These are phyloP conservation scores for Penicillium verrucosum DNA, from an alignment of 2,329 filamentous ascomycete genomes.

Conservation along the genomic window DNA sequence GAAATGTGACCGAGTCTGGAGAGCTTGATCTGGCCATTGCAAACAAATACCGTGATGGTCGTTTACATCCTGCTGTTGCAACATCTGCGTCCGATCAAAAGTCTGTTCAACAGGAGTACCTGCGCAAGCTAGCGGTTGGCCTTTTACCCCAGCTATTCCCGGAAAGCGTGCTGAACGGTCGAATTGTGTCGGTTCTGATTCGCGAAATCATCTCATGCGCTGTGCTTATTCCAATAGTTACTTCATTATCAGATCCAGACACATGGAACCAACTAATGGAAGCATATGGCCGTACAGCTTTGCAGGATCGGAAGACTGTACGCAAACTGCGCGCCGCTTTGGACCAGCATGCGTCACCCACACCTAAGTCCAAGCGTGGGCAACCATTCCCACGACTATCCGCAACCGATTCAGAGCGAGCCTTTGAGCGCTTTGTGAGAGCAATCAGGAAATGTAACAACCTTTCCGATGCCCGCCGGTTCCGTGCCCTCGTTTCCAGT, in stretches of 20 bases:
- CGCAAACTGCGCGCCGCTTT: conserved; percentile 85
- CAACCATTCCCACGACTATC: conserved; percentile 73
- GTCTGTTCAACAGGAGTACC: conserved; percentile 79
- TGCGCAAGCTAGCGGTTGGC: conserved; percentile 69
- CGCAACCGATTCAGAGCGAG: conserved; percentile 80
- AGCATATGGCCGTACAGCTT: conserved; percentile 75
- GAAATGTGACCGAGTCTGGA: conserved; percentile 90
- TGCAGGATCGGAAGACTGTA: conserved; percentile 94
- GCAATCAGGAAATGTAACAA: conserved; percentile 85
- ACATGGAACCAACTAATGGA: conserved; percentile 98
- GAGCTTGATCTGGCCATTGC: conserved; percentile 94
- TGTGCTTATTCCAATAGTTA: conserved; percentile 78
- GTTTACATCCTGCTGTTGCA: conserved; percentile 80
- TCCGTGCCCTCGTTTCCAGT: conserved; percentile 86
- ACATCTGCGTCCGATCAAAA: conserved; percentile 81
- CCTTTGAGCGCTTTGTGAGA: conserved; percentile 91
- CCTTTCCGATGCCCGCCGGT: conserved; percentile 85
- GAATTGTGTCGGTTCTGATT: conserved; percentile 74
- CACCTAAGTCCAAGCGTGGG: conserved; percentile 62
- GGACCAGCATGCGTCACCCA: conserved; percentile 88
- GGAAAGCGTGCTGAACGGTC: conserved; percentile 69
- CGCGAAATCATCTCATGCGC: conserved; percentile 90
- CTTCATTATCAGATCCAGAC: conserved; percentile 82
- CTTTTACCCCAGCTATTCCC: conserved; percentile 75
- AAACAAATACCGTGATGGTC: conserved; percentile 85